Percentiles rank a stretch among this genome's conserved stretches.
Conservation (phyloP, 163 green algal species). For the Smithsoniella earleae region DNA sequence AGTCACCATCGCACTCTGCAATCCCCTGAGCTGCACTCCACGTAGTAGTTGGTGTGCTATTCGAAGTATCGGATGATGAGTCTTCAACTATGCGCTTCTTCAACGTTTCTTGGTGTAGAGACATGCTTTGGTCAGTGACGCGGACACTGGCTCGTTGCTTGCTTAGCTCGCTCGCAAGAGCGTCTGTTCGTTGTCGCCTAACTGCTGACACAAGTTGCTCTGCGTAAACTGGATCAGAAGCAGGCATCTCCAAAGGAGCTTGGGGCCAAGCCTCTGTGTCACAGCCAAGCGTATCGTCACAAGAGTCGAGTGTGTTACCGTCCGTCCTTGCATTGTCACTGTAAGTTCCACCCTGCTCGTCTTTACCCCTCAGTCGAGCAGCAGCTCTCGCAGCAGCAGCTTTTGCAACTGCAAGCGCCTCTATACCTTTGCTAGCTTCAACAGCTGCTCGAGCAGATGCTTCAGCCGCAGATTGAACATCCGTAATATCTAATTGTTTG, state of each 20-base stretch:
- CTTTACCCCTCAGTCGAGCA: conserved; percentile 38
- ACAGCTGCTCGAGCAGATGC: conserved; percentile 74
- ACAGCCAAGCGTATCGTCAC: background rate
- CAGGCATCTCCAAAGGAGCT: background rate
- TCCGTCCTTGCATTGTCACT: background rate
- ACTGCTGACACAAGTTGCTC: conserved; percentile 2
- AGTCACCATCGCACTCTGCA: too few species aligned
- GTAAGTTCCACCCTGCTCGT: too few species aligned
- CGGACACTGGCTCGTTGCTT: background rate
- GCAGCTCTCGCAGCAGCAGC: conserved; percentile 69
- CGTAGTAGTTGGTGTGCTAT: too few species aligned
- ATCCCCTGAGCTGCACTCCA: too few species aligned
- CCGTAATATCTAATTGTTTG: conserved; percentile 51
- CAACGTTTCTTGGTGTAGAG: conserved; percentile 4
- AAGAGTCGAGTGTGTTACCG: too few species aligned
- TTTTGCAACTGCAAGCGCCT: conserved; percentile 78
- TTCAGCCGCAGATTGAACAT: conserved; percentile 71
- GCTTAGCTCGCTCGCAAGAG: too few species aligned
- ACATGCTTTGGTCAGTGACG: conserved; percentile 18
- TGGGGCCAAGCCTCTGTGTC: background rate
- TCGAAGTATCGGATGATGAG: too few species aligned
- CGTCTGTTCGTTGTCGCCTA: too few species aligned
- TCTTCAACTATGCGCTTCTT: conserved; percentile 20
- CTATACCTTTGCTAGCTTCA: conserved; percentile 68
- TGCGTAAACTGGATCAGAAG: background rate